Evolutionary conservation across 768 basidiomycete species (phyloP).

Genomic region (Kwoniella sp.): DNA sequence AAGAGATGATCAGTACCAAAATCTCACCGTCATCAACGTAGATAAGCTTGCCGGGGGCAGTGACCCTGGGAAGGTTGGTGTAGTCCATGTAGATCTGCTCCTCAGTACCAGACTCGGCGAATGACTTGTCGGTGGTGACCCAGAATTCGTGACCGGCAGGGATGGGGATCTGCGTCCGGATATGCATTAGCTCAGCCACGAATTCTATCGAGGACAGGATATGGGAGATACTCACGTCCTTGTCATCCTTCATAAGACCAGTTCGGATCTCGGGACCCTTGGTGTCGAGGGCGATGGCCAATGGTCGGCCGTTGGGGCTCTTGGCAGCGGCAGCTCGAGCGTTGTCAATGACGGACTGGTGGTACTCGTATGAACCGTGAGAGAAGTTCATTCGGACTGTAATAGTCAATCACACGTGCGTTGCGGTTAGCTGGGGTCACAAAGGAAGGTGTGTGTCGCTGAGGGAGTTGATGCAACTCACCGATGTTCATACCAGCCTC

Average conservation of each 20-base stretch:
- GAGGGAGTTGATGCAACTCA: conserved; percentile 58
- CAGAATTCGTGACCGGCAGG: conserved; percentile 90
- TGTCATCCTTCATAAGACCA: conserved; percentile 80
- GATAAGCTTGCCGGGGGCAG: conserved; percentile 93
- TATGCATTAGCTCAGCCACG: background rate
- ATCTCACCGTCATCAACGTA: conserved; percentile 95
- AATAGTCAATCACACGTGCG: background rate
- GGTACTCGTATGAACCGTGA: conserved; percentile 97
- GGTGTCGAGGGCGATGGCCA: conserved; percentile 97
- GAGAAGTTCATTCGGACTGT: conserved; percentile 99
- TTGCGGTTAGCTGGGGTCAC: background rate
- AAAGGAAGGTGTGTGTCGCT: conserved; percentile 2
- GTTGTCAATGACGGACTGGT: conserved; percentile 99
- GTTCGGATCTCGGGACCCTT: conserved; percentile 99
- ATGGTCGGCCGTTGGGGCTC: conserved; percentile 77
- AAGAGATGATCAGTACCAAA: conserved; percentile 14
- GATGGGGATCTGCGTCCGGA: conserved; percentile 67
- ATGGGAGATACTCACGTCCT: conserved; percentile 66
- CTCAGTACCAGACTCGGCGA: conserved; percentile 75
- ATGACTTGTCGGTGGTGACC: conserved; percentile 79
- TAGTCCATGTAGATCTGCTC: conserved; percentile 92
- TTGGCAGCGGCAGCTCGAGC: conserved; percentile 77
- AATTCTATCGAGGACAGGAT: background rate
- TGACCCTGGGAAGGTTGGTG: conserved; percentile 91
- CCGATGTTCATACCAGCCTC: conserved; percentile 97